Conservation (phyloP, 345 rosid genomes). For the Tarenaya hassleriana region DNA sequence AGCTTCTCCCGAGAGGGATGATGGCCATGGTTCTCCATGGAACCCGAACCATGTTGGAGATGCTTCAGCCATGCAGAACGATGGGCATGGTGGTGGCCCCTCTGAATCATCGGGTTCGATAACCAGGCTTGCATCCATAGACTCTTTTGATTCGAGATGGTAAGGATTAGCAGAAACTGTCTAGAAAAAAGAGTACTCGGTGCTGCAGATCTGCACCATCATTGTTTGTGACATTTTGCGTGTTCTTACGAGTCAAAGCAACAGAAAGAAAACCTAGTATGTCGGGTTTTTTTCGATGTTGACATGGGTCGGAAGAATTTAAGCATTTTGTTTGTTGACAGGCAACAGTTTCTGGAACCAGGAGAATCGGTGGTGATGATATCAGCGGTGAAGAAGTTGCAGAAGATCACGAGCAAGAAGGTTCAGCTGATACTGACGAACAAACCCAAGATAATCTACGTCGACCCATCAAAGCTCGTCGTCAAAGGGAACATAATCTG, state of each 20-base stretch:
- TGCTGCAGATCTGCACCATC: too few species aligned
- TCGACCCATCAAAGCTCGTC: conserved; percentile 68
- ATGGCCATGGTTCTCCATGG: conserved; percentile 57
- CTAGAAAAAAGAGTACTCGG: too few species aligned
- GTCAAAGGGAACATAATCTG: conserved; percentile 76
- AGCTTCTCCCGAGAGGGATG: conserved; percentile 51
- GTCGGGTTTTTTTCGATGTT: too few species aligned
- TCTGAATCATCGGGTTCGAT: conserved; percentile 56
- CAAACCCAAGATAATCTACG: conserved; percentile 82
- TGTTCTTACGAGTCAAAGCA: not conserved
- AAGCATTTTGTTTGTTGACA: conserved; percentile 25
- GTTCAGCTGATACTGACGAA: conserved; percentile 93
- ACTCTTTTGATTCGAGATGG: conserved; percentile 95
- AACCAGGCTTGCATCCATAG: conserved; percentile 90
- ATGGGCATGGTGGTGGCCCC: conserved; percentile 41
- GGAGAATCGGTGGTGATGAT: conserved; percentile 92
- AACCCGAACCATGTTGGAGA: conserved; percentile 75
- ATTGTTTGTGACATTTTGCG: too few species aligned
- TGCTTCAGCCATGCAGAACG: conserved; percentile 40
- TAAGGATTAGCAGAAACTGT: conserved; percentile 28
- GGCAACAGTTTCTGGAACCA: conserved; percentile 92
- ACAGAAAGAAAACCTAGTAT: too few species aligned
- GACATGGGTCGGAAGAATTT: too few species aligned
- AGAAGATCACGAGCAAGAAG: conserved; percentile 82
- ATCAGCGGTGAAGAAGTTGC: conserved; percentile 77